A percentile compares a stretch with the other conserved stretches of the same genome.
These are phyloP conservation scores for Aspergillus nanangensis DNA, from an alignment of 495 filamentous ascomycete species.

Conservation along the genomic window DNA sequence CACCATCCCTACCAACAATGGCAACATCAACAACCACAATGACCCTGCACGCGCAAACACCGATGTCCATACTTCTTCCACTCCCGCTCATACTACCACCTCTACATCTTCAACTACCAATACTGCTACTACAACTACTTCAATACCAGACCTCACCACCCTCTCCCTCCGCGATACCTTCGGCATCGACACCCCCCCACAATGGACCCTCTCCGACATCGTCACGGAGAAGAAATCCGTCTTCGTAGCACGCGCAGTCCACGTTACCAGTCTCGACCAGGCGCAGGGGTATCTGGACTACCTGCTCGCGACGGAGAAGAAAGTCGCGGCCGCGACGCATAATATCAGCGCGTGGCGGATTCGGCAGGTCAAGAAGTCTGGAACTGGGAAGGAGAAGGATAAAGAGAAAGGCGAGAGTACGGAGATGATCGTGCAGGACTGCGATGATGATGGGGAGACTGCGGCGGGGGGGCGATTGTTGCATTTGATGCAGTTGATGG, in stretches of 20 bases:
- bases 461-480: slow-evolving; percentile 82
- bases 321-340: slow-evolving; percentile 79
- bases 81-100: slow-evolving; percentile 11
- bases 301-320: slow-evolving; percentile 74
- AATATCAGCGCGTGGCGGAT: slow-evolving; percentile 78
- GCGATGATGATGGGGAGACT: slow-evolving; percentile 94
- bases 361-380: slow-evolving; percentile 27
- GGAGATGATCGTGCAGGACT: slow-evolving; percentile 73
- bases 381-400: slow-evolving; percentile 23
- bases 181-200: slow-evolving; percentile 39
- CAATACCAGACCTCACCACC: slow-evolving; percentile 17
- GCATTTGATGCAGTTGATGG: slow-evolving; percentile 91
- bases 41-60: slow-evolving; percentile 1
- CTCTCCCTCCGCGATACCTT: slow-evolving; percentile 31
- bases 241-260: slow-evolving; percentile 73
- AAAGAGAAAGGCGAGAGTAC: slow-evolving; percentile 30
- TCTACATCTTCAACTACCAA: not conserved
- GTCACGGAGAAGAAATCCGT: slow-evolving; percentile 81
- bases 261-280: slow-evolving; percentile 61
- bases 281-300: slow-evolving; percentile 66
- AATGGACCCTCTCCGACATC: slow-evolving; percentile 68
- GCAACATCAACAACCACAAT: slow-evolving; percentile 10
- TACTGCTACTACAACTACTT: not conserved
- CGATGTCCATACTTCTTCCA: slow-evolving; percentile 9
- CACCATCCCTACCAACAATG: slow-evolving; percentile 11